Percentiles rank a stretch among this genome's conserved stretches.
These are phyloP conservation scores for Epithemia pelagica DNA, from an alignment of 108 stramenopile genomes.

Conservation along the genomic window DNA sequence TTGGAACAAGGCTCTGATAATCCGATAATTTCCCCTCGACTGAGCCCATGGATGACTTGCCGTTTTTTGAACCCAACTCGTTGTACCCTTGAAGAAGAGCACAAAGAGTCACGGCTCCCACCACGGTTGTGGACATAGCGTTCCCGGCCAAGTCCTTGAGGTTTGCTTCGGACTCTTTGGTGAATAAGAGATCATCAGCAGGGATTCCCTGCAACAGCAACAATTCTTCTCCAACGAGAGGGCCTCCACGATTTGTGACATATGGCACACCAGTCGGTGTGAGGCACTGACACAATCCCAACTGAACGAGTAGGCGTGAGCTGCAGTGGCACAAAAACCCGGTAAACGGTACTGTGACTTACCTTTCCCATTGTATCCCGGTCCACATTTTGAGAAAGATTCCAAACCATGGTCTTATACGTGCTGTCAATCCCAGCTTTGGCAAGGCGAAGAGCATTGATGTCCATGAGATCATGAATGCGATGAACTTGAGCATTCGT, in stretches of 20 bases:
- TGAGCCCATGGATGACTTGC: background rate
- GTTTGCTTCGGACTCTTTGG: slow-evolving; percentile 35
- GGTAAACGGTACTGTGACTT: background rate
- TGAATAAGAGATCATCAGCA: slow-evolving; percentile 32
- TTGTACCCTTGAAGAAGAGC: slow-evolving; percentile 15
- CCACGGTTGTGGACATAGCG: slow-evolving; percentile 41
- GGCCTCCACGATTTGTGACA: slow-evolving; percentile 39
- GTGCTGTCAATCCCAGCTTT: slow-evolving; percentile 16
- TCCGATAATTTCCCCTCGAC: background rate
- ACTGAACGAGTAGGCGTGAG: slow-evolving; percentile 3
- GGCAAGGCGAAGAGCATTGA: slow-evolving; percentile 36
- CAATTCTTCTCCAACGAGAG: slow-evolving; percentile 37
- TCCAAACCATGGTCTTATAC: slow-evolving; percentile 50
- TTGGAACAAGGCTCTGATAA: slow-evolving; percentile 2
- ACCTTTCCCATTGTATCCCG: slow-evolving; percentile 31
- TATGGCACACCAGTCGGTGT: slow-evolving; percentile 36
- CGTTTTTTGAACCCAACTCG: background rate
- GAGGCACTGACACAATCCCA: slow-evolving; percentile 33
- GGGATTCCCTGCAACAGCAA: slow-evolving; percentile 45
- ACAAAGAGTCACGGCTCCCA: slow-evolving; percentile 22
- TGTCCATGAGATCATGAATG: slow-evolving; percentile 37
- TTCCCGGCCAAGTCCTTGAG: slow-evolving; percentile 37
- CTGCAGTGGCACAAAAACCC: background rate
- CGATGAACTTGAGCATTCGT: slow-evolving; percentile 28
- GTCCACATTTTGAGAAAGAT: slow-evolving; percentile 40